phyloP scores from a whole-genome alignment of 257 asterid species.

The Salvia splendens region DNA sequence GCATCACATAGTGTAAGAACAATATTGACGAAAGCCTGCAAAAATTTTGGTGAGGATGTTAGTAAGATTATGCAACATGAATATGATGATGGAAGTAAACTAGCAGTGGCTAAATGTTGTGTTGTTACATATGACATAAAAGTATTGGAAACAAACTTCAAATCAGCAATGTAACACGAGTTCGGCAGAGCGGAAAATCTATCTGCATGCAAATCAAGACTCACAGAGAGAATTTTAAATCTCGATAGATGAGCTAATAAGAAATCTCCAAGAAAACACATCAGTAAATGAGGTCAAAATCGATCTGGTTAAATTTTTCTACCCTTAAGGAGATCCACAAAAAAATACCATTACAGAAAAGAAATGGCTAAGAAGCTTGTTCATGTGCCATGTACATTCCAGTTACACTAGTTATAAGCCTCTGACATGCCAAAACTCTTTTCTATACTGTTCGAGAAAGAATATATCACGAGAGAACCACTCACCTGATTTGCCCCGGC shows the following conservation, averaged over 20 bases:
- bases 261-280: no score
- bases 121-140: neutral
- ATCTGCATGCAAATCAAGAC: neutral
- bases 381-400: conserved; percentile 1
- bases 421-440: neutral
- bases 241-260: no score
- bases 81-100: neutral
- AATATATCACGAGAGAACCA: neutral
- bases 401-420: neutral
- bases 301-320: neutral
- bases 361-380: conserved; percentile 2
- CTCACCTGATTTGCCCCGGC: conserved; percentile 99
- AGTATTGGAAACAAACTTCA: neutral
- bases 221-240: neutral
- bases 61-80: neutral
- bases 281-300: neutral
- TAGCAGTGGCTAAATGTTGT: neutral
- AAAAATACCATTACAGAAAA: neutral
- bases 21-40: conserved; percentile 91
- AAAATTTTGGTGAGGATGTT: conserved; percentile 13
- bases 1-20: conserved; percentile 92
- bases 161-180: neutral
- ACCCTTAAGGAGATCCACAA: neutral
- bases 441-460: neutral
- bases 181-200: neutral